Evolutionary conservation across 2,329 filamentous ascomycete genomes (phyloP).

Genomic region (Fusarium sp.): DNA sequence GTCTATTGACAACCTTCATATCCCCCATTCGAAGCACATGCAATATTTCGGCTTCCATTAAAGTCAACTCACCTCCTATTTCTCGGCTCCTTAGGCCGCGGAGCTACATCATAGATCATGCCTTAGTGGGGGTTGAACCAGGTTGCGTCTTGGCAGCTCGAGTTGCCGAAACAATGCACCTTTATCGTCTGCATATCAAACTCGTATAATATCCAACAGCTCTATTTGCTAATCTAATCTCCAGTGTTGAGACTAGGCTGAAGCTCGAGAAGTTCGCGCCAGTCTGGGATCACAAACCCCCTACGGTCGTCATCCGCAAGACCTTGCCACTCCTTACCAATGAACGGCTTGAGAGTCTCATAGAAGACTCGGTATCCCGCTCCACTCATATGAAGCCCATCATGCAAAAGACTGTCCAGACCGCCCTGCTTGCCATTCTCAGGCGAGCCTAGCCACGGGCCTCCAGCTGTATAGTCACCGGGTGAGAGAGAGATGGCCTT

Average conservation of each 20-base stretch:
- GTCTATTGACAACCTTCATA: no score
- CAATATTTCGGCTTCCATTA: no score
- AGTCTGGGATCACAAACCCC: conserved; percentile 61
- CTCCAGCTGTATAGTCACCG: conserved; percentile 64
- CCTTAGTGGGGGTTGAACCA: conserved; percentile 20
- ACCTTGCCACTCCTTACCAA: conserved; percentile 57
- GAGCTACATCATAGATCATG: conserved; percentile 11
- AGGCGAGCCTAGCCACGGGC: conserved; percentile 61
- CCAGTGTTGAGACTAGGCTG: conserved; percentile 23
- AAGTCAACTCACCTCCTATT: not conserved
- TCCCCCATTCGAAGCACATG: no score
- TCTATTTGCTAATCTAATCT: conserved; percentile 10
- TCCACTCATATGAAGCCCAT: conserved; percentile 68
- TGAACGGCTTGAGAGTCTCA: conserved; percentile 59
- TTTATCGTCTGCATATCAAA: no score
- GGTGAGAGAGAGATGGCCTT: conserved; percentile 69
- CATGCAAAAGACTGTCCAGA: conserved; percentile 63
- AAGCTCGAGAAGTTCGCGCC: conserved; percentile 50
- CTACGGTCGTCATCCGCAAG: conserved; percentile 51
- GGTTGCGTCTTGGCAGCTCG: conserved; percentile 10
- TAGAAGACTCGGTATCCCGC: conserved; percentile 65
- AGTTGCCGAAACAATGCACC: conserved; percentile 1
- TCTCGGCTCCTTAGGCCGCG: not conserved
- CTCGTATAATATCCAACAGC: not conserved
- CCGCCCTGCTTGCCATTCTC: conserved; percentile 62